These are phyloP conservation scores for Calonectria hawksworthii DNA, from an alignment of 2,329 filamentous ascomycete species.

Conservation along the genomic window DNA sequence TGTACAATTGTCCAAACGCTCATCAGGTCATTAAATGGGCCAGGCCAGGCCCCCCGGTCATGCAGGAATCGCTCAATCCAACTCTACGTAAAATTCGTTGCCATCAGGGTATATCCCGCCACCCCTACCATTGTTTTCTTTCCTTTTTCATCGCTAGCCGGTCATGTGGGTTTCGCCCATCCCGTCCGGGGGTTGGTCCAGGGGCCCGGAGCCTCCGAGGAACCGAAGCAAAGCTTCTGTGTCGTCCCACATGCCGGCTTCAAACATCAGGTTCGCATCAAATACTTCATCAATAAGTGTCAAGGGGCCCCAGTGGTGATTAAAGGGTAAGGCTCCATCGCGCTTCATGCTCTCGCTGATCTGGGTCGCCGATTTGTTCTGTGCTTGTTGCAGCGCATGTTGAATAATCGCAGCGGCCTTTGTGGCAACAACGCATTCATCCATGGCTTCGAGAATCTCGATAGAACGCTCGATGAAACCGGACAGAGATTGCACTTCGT, in stretches of 20 bases:
- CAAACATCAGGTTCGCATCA: slow-evolving; percentile 27
- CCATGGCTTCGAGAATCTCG: slow-evolving; percentile 28
- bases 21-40: background rate
- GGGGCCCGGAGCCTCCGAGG: slow-evolving; percentile 2
- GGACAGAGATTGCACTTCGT: slow-evolving; percentile 12
- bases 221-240: slow-evolving; percentile 20
- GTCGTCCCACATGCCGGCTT: slow-evolving; percentile 23
- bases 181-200: background rate
- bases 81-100: background rate
- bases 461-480: slow-evolving; percentile 19
- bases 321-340: slow-evolving; percentile 19
- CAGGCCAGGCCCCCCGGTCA: background rate
- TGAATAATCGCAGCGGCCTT: slow-evolving; percentile 14
- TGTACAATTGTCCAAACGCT: background rate
- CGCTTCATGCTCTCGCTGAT: slow-evolving; percentile 12
- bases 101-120: background rate
- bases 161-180: background rate
- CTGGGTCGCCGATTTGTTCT: slow-evolving; percentile 13
- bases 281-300: slow-evolving; percentile 28
- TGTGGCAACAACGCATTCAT: slow-evolving; percentile 23
- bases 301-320: slow-evolving; percentile 27
- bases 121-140: background rate
- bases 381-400: slow-evolving; percentile 14
- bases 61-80: slow-evolving; percentile 3
- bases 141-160: background rate